phyloP scores from a whole-genome alignment of 208 protist genomes.

The Leptomonas pyrrhocoris region DNA sequence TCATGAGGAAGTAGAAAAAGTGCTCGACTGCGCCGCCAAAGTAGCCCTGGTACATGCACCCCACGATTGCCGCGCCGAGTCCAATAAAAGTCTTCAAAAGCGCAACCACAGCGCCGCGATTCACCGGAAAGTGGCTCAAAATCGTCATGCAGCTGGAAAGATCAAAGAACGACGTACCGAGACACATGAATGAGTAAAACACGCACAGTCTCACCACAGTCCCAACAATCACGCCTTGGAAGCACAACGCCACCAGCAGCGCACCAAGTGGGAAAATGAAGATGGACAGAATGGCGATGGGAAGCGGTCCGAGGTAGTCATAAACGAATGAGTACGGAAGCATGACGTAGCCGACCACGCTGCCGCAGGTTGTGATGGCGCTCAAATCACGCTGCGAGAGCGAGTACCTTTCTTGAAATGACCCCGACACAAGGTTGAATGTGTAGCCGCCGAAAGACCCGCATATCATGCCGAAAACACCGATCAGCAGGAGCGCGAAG shows the following conservation, averaged over 20 bases:
- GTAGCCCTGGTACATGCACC: slow-evolving; percentile 50
- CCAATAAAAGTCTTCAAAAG: slow-evolving; percentile 61
- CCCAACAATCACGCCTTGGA: slow-evolving; percentile 40
- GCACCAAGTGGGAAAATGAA: slow-evolving; percentile 38
- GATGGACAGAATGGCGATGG: slow-evolving; percentile 35
- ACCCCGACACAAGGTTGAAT: slow-evolving; percentile 60
- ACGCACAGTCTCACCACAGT: slow-evolving; percentile 37
- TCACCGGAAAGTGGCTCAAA: slow-evolving; percentile 53
- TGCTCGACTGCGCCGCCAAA: slow-evolving; percentile 32
- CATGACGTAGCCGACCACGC: slow-evolving; percentile 40
- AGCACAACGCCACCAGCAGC: slow-evolving; percentile 45
- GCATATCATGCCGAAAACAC: slow-evolving; percentile 50
- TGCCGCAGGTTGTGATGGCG: slow-evolving; percentile 57
- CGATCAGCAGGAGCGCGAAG: slow-evolving; percentile 48
- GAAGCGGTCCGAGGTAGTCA: slow-evolving; percentile 52
- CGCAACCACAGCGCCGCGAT: slow-evolving; percentile 48
- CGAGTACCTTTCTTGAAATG: slow-evolving; percentile 53
- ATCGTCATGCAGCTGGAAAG: slow-evolving; percentile 42
- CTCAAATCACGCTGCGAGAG: slow-evolving; percentile 57
- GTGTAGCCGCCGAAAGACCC: slow-evolving; percentile 58
- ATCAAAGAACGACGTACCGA: slow-evolving; percentile 44
- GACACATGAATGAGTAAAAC: slow-evolving; percentile 41
- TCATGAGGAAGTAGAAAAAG: slow-evolving; percentile 67
- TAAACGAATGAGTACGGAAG: slow-evolving; percentile 49
- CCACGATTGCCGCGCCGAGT: slow-evolving; percentile 54